These are phyloP conservation scores for Gynostemma pentaphyllum DNA, from an alignment of 306 rosid species.

Conservation along the genomic window DNA sequence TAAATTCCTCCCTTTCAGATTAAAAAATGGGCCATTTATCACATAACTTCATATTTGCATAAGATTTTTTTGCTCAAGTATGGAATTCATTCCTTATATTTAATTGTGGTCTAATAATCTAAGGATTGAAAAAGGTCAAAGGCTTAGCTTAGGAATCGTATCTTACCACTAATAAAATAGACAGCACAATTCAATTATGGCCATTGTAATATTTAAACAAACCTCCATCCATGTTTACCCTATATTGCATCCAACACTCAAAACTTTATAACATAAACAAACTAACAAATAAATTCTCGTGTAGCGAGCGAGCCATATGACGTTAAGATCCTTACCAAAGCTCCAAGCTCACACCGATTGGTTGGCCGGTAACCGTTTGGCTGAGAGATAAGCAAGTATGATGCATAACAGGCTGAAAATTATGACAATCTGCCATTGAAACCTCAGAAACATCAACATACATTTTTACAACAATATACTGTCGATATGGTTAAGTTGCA, in stretches of 20 bases:
- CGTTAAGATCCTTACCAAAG: neutral
- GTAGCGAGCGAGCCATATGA: neutral
- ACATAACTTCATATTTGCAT: too few species aligned
- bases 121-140: too few species aligned
- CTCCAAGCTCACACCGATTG: neutral
- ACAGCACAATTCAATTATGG: too few species aligned
- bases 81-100: too few species aligned
- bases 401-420: constrained; percentile 32
- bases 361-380: constrained; percentile 17
- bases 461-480: constrained; percentile 1
- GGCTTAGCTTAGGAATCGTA: too few species aligned
- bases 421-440: constrained; percentile 38
- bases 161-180: too few species aligned
- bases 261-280: neutral
- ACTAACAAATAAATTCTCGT: neutral
- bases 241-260: neutral
- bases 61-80: too few species aligned
- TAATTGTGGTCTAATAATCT: too few species aligned
- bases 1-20: too few species aligned
- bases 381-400: constrained; percentile 34
- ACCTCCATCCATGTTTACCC: neutral
- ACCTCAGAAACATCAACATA: constrained; percentile 9
- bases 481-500: neutral
- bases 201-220: neutral
- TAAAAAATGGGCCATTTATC: too few species aligned